Percentiles rank a stretch among this genome's conserved stretches.
Evolutionary conservation across 768 basidiomycete genomes (phyloP).

Genomic region (Podaxis mareebaensis): DNA sequence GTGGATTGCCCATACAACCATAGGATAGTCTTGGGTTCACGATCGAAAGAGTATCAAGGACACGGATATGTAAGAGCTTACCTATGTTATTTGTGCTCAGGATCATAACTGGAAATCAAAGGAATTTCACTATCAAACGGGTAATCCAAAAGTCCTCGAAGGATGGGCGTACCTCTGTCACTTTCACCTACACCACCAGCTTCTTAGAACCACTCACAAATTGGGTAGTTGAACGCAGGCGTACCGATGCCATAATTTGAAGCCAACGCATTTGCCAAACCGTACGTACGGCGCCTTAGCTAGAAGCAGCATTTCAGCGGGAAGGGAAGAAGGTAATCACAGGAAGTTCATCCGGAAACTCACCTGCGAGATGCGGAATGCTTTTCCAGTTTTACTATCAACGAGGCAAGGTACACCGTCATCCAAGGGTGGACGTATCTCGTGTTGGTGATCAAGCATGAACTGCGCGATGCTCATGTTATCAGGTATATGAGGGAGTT

Average conservation of each 20-base stretch:
- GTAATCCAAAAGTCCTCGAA: not conserved
- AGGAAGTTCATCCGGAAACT: not conserved
- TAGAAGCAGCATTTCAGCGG: not conserved
- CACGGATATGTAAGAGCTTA: slow-evolving; percentile 21
- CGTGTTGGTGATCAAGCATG: slow-evolving; percentile 50
- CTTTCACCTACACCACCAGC: slow-evolving; percentile 3
- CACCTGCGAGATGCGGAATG: slow-evolving; percentile 25
- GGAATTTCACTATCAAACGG: not conserved
- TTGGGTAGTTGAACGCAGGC: not conserved
- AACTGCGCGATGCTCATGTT: slow-evolving; percentile 58
- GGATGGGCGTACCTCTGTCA: slow-evolving; percentile 22
- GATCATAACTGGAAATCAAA: slow-evolving; percentile 41
- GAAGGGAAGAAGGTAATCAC: slow-evolving; percentile 1
- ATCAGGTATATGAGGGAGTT: slow-evolving; percentile 49
- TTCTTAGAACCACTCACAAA: not conserved
- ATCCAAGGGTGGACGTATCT: slow-evolving; percentile 37
- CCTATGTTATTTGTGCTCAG: slow-evolving; percentile 57
- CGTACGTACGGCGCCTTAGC: slow-evolving; percentile 27
- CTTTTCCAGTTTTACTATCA: slow-evolving; percentile 45
- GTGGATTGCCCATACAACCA: slow-evolving; percentile 51
- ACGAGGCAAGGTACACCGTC: slow-evolving; percentile 47
- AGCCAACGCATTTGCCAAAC: slow-evolving; percentile 36
- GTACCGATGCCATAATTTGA: slow-evolving; percentile 30
- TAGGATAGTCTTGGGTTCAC: slow-evolving; percentile 38
- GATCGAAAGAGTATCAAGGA: not conserved